Percentiles rank a stretch among this genome's conserved stretches.
phyloP scores from a whole-genome alignment of 2,329 filamentous ascomycete species.

The Aspergillus proliferans region DNA sequence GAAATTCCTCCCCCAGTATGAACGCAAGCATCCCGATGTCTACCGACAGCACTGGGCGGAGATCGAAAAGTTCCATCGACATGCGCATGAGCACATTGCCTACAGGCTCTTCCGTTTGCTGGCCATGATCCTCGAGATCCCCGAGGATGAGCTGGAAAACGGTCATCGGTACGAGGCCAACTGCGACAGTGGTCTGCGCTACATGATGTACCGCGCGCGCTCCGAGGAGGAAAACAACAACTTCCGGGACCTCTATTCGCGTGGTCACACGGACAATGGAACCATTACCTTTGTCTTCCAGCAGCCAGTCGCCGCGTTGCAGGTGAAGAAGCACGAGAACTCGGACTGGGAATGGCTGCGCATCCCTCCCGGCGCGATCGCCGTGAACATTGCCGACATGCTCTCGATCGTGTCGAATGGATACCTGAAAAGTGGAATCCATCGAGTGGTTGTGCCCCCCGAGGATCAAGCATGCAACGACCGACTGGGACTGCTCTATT shows the following conservation, averaged over 20 bases:
- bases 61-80: slow-evolving; percentile 50
- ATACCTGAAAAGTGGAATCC: slow-evolving; percentile 43
- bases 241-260: slow-evolving; percentile 38
- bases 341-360: slow-evolving; percentile 46
- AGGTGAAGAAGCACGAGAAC: slow-evolving; percentile 44
- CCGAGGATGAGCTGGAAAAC: slow-evolving; percentile 50
- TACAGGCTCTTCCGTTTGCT: slow-evolving; percentile 52
- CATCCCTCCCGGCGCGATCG: slow-evolving; percentile 43
- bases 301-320: slow-evolving; percentile 52
- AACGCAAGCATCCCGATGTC: slow-evolving; percentile 42
- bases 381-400: slow-evolving; percentile 47
- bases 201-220: slow-evolving; percentile 53
- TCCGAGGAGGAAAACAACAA: slow-evolving; percentile 42
- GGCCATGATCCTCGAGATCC: slow-evolving; percentile 54
- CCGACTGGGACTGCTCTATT: slow-evolving; percentile 36
- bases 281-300: slow-evolving; percentile 53
- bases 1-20: slow-evolving; percentile 47
- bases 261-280: slow-evolving; percentile 52
- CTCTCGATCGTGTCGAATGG: slow-evolving; percentile 45
- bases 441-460: slow-evolving; percentile 43
- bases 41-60: slow-evolving; percentile 46
- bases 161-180: slow-evolving; percentile 53
- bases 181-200: slow-evolving; percentile 54
- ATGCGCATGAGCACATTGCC: slow-evolving; percentile 51
- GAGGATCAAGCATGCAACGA: slow-evolving; percentile 38